Conservation (phyloP, 768 basidiomycete species). For the Pleurotus djamor region DNA sequence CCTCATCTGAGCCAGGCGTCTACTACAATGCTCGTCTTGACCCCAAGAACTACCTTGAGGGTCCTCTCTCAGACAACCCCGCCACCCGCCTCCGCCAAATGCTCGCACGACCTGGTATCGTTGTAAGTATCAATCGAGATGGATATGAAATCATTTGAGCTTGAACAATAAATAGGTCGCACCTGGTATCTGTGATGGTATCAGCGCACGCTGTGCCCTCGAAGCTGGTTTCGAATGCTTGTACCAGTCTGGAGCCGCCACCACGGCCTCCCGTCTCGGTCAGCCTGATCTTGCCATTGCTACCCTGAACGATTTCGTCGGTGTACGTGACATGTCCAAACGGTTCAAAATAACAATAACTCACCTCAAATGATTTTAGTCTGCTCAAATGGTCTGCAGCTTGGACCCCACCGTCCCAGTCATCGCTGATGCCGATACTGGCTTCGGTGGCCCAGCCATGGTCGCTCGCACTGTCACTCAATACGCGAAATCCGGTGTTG, state of each 20-base stretch:
- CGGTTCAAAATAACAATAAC: neutral
- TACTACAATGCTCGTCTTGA: conserved; percentile 52
- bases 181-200: conserved; percentile 45
- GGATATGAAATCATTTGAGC: neutral
- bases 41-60: conserved; percentile 62
- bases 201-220: conserved; percentile 49
- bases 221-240: conserved; percentile 49
- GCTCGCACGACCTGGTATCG: conserved; percentile 71
- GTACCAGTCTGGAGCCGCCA: conserved; percentile 51
- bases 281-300: conserved; percentile 56
- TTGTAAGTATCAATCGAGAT: conserved; percentile 40
- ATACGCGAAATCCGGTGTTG: conserved; percentile 48
- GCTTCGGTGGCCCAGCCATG: conserved; percentile 55
- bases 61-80: conserved; percentile 65
- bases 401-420: conserved; percentile 43
- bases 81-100: conserved; percentile 71
- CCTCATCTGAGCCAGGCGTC: neutral
- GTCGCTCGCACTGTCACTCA: conserved; percentile 50
- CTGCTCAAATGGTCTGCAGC: conserved; percentile 46
- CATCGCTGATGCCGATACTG: conserved; percentile 58
- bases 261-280: conserved; percentile 53
- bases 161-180: neutral
- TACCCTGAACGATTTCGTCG: conserved; percentile 52
- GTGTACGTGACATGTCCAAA: conserved; percentile 21
- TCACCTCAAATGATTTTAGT: conserved; percentile 21